A percentile compares a stretch with the other conserved stretches of the same genome.
Conservation (phyloP, 2,329 filamentous ascomycete genomes). For the Tolypocladium tundrense region DNA sequence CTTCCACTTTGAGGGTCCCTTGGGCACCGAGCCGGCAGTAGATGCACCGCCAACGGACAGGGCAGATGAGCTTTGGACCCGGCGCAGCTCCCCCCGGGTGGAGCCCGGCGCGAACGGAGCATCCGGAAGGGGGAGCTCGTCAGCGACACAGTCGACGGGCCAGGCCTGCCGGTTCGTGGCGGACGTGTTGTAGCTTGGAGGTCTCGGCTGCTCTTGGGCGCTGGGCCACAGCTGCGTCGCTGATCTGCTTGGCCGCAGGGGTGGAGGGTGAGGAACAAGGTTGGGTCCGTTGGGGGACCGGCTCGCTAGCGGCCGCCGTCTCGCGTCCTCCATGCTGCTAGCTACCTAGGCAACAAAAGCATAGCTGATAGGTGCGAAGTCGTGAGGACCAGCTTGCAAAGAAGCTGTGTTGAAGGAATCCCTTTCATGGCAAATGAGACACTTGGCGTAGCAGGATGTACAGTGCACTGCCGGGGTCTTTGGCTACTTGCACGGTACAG, state of each 20-base stretch:
- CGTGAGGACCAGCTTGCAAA: neutral
- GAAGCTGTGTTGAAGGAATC: neutral
- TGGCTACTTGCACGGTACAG: neutral
- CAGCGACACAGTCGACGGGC: neutral
- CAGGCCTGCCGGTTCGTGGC: neutral
- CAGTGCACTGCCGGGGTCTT: neutral
- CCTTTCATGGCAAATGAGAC: neutral
- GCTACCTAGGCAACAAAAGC: neutral
- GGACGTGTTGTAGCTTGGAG: neutral
- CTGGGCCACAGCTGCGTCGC: slow-evolving; percentile 3
- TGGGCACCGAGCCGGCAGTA: slow-evolving; percentile 1
- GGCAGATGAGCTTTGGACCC: slow-evolving; percentile 22
- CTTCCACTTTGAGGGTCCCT: slow-evolving; percentile 30
- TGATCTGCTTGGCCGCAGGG: slow-evolving; percentile 8
- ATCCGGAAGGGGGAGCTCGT: neutral
- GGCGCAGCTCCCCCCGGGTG: slow-evolving; percentile 8
- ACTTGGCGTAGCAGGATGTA: neutral
- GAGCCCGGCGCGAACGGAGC: neutral
- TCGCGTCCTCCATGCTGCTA: neutral
- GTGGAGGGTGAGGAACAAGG: neutral
- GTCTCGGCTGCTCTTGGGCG: neutral
- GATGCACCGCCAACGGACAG: slow-evolving; percentile 7
- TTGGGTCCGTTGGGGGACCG: neutral
- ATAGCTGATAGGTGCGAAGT: neutral
- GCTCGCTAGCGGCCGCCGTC: neutral